Evolutionary conservation across 106 monocot genomes (phyloP).

Genomic region (Dendrobium officinale): DNA sequence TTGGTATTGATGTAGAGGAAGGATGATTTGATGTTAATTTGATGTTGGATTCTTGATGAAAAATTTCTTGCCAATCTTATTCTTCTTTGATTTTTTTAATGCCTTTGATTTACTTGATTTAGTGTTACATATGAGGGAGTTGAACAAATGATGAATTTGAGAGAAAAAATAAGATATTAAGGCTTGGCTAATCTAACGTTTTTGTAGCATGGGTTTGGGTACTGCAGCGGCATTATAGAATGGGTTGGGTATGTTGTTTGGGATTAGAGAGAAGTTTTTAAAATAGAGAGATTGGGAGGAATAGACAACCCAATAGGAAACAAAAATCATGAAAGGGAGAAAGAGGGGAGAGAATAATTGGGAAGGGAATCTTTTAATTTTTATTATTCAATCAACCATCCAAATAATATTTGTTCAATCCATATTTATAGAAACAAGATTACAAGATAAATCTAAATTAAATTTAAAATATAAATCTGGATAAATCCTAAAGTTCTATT

Average conservation of each 20-base stretch:
- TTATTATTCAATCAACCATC: too few relatives aligned
- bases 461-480: too few relatives aligned
- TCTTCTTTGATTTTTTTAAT: not conserved
- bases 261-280: not conserved
- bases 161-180: not conserved
- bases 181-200: not conserved
- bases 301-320: not conserved
- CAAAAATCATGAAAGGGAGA: not conserved
- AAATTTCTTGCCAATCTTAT: not conserved
- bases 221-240: not conserved
- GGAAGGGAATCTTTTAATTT: too few relatives aligned
- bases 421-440: too few relatives aligned
- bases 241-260: not conserved
- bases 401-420: too few relatives aligned
- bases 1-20: not conserved
- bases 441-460: too few relatives aligned
- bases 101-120: not conserved
- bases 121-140: not conserved
- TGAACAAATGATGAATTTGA: not conserved
- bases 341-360: too few relatives aligned
- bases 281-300: not conserved
- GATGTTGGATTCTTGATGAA: not conserved
- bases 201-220: not conserved
- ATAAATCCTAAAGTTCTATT: too few relatives aligned
- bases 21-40: not conserved